Conservation (phyloP, 768 basidiomycete genomes). For the Infundibulicybe gibba region DNA sequence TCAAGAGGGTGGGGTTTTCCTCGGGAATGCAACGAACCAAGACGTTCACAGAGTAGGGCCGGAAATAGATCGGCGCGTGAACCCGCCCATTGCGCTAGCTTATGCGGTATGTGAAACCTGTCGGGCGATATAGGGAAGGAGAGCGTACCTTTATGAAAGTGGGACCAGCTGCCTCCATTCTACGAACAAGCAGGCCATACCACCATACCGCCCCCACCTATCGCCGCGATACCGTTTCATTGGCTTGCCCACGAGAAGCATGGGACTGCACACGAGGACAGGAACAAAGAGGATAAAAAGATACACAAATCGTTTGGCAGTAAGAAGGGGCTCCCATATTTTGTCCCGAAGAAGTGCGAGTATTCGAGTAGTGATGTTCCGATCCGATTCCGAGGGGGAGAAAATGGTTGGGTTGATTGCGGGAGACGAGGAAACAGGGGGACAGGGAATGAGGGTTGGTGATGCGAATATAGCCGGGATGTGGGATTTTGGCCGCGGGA, state of each 20-base stretch:
- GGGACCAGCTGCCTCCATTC: constrained; percentile 94
- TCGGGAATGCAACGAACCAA: constrained; percentile 86
- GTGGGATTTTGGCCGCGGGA: constrained; percentile 37
- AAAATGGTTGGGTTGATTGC: constrained; percentile 38
- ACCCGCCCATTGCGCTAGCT: constrained; percentile 99
- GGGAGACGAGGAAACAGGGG: constrained; percentile 10
- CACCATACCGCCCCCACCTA: constrained; percentile 94
- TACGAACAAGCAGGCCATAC: constrained; percentile 84
- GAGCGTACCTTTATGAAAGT: constrained; percentile 87
- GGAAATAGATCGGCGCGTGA: constrained; percentile 95
- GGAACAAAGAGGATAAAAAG: constrained; percentile 84
- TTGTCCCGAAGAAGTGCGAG: constrained; percentile 44
- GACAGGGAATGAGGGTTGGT: constrained; percentile 40
- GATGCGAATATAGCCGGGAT: constrained; percentile 48
- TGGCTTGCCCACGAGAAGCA: constrained; percentile 69
- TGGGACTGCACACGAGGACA: constrained; percentile 78
- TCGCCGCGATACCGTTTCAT: constrained; percentile 62
- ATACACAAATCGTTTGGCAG: constrained; percentile 77
- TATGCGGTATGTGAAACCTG: constrained; percentile 6
- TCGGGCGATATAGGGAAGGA: constrained; percentile 7
- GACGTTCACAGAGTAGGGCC: constrained; percentile 71
- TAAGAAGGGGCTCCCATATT: constrained; percentile 85
- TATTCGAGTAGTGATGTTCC: constrained; percentile 42
- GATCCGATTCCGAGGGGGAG: constrained; percentile 66
- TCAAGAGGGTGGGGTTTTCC: constrained; percentile 75